Conservation (phyloP, 345 rosid genomes). For the Capsella bursapastoris region DNA sequence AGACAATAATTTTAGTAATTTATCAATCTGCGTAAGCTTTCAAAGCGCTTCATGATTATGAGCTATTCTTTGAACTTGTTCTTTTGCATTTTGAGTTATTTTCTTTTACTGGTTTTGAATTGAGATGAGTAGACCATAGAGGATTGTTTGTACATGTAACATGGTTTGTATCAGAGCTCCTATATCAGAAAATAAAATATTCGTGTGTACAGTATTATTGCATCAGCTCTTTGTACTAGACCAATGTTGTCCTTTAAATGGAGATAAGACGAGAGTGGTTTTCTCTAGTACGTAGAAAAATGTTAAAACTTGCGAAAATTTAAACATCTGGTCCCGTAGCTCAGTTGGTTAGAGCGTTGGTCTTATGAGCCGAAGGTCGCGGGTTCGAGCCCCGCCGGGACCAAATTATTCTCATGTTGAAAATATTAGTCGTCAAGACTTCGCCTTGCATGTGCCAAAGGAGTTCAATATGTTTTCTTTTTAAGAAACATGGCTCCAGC, state of each 20-base stretch:
- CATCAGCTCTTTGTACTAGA: background rate
- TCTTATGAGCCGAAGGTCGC: constrained; percentile 99
- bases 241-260: background rate
- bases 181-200: constrained; percentile 13
- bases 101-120: background rate
- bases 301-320: background rate
- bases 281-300: background rate
- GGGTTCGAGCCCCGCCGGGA: constrained; percentile 94
- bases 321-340: constrained; percentile 74
- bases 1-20: constrained; percentile 26
- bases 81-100: constrained; percentile 9
- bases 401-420: constrained; percentile 35
- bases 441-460: too few species aligned
- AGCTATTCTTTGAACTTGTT: constrained; percentile 30
- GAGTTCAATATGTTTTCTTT: too few species aligned
- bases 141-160: constrained; percentile 33
- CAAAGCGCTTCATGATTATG: constrained; percentile 10
- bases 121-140: constrained; percentile 16
- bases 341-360: constrained; percentile 99
- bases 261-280: background rate
- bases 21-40: constrained; percentile 19
- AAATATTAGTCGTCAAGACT: background rate
- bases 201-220: constrained; percentile 29
- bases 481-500: too few species aligned
- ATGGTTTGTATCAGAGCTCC: constrained; percentile 25